A percentile compares a stretch with the other conserved stretches of the same genome.
Conservation (phyloP, 2,329 filamentous ascomycete genomes). For the Aspergillus floridensis region DNA sequence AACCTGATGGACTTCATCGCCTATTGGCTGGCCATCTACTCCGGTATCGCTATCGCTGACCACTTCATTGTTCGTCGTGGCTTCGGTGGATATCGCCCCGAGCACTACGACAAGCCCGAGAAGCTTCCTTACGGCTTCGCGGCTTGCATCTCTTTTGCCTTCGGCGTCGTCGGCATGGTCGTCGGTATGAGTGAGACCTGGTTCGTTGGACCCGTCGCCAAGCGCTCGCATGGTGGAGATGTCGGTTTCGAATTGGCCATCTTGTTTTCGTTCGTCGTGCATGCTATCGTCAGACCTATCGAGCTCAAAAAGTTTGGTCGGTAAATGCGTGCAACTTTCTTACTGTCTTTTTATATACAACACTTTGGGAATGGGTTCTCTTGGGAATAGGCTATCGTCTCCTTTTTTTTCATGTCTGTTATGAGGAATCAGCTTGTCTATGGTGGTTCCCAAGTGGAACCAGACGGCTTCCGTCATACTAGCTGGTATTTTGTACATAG, state of each 20-base stretch:
- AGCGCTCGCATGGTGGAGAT: slow-evolving; percentile 59
- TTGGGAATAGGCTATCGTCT: not conserved
- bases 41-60: slow-evolving; percentile 62
- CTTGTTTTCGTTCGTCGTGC: slow-evolving; percentile 55
- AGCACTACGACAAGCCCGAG: slow-evolving; percentile 56
- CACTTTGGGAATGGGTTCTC: slow-evolving; percentile 9
- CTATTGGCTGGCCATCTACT: slow-evolving; percentile 75
- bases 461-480: not conserved
- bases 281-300: slow-evolving; percentile 51
- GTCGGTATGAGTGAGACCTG: slow-evolving; percentile 69
- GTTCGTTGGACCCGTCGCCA: slow-evolving; percentile 66
- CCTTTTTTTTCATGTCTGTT: not conserved
- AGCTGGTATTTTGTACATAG: slow-evolving; percentile 10
- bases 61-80: slow-evolving; percentile 67
- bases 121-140: slow-evolving; percentile 64
- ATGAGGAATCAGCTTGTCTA: slow-evolving; percentile 9
- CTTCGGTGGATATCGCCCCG: slow-evolving; percentile 58
- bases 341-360: not conserved
- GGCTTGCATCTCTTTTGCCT: slow-evolving; percentile 61
- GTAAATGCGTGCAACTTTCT: slow-evolving; percentile 25
- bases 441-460: not conserved
- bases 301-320: slow-evolving; percentile 48
- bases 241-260: slow-evolving; percentile 67
- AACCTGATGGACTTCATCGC: slow-evolving; percentile 68
- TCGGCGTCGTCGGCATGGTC: slow-evolving; percentile 64